Base-by-base conservation (phyloP, 2,329 filamentous ascomycete genomes). In the Phaeosphaeria sp. region DNA sequence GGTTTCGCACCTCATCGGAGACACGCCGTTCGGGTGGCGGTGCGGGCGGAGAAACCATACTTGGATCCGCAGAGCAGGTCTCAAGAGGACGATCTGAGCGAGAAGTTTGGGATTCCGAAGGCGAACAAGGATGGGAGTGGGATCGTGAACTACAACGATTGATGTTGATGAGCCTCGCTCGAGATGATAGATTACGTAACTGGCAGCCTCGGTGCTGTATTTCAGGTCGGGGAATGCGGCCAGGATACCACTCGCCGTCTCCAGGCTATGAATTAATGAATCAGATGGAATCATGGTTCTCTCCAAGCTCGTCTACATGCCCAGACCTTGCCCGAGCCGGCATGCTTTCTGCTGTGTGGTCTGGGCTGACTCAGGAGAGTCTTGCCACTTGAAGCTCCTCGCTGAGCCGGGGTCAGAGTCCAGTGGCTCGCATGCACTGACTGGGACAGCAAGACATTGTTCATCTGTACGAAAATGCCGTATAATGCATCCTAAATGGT, bases 121-220 rank as follows among this genome's bases (percentile, higher is more conserved):
- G 81, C 84, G 7, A 84, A 84, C 64, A 87, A 87, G 72, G 82
- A 87, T 63, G 85, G 84, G 0, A 79, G 83, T 20, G 80, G 82
- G 2, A 77, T 82, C 60, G 82, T 82, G 6, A 87, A 87, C 65
- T 87, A 86, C 63, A 87, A 87, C 59, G 85, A 87, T 53, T 78
- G 52, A 65, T 20, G 11, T 53, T 78, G 52, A 65, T 20, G 11
- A 21, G 30, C 7, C 30, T 15, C n/a, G n/a, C n/a, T n/a, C n/a
- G 7, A 3, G 6, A 36, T 3, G 11, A 13, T 36, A 36, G 30
- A 36, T 36, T 36, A 36, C 30, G 30, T 36, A 36, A 36, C 11
- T 36, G 30, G 13, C 30, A 36, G 30, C 30, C 30, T 36, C 30
- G 13, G 30, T 15, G 30, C 30, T 36, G 30, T 11, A 15, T 30